Percentiles rank a stretch among this genome's conserved stretches.
Conservation (phyloP, 169 alveolate genomes). For the Plasmodium gonderi region DNA sequence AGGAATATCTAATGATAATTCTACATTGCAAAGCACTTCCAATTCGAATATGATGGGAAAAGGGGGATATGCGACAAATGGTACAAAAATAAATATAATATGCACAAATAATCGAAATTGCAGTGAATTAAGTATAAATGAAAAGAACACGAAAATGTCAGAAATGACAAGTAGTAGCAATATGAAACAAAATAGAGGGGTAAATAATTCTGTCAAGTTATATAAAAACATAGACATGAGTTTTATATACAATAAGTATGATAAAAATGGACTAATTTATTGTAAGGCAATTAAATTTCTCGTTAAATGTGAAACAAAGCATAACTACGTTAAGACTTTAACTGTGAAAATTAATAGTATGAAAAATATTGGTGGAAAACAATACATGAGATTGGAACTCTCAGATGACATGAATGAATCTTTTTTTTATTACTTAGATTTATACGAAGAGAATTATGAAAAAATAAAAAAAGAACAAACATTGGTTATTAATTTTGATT, state of each 20-base stretch:
- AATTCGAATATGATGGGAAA: neutral
- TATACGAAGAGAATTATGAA: conserved; percentile 69
- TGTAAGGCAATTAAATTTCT: conserved; percentile 38
- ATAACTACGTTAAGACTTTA: conserved; percentile 9
- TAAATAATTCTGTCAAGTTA: neutral
- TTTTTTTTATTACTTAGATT: conserved; percentile 63
- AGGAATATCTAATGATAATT: neutral
- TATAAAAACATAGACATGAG: conserved; percentile 47
- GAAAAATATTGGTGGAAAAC: conserved; percentile 31
- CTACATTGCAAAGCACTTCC: neutral
- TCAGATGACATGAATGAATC: conserved; percentile 54
- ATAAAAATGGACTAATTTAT: conserved; percentile 57
- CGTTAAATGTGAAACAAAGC: conserved; percentile 16
- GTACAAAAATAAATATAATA: neutral
- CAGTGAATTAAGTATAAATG: neutral
- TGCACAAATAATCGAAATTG: neutral
- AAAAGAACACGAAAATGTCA: neutral
- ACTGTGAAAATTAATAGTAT: conserved; percentile 40
- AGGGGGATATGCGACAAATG: neutral
- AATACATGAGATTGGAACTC: conserved; percentile 49
- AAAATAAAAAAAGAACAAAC: conserved; percentile 61
- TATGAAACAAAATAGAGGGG: neutral
- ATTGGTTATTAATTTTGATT: conserved; percentile 61
- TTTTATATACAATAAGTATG: conserved; percentile 49
- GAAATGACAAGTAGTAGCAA: neutral